phyloP scores from a whole-genome alignment of 805 yeast genomes.

The Kuraishia hungarica region DNA sequence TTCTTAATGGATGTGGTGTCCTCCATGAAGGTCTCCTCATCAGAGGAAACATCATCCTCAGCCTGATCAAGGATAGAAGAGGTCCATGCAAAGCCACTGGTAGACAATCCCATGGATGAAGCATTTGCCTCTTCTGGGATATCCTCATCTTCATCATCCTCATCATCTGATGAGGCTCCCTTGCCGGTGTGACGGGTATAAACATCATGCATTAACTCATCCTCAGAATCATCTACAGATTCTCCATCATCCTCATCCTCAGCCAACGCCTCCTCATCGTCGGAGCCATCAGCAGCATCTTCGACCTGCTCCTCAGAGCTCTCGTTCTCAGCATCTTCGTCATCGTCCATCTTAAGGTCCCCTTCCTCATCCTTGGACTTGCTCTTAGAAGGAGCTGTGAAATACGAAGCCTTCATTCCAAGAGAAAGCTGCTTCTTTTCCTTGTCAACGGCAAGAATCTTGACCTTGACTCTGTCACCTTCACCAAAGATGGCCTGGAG shows the following conservation, averaged over 20 bases:
- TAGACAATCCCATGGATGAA: slow-evolving; percentile 51
- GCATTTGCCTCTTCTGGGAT: slow-evolving; percentile 11
- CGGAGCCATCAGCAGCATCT: slow-evolving; percentile 9
- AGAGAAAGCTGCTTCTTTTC: slow-evolving; percentile 72
- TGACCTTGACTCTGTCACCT: slow-evolving; percentile 88
- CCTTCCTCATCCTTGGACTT: slow-evolving; percentile 20
- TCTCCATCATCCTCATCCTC: slow-evolving; percentile 18
- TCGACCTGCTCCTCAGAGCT: slow-evolving; percentile 15
- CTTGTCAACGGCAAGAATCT: slow-evolving; percentile 52
- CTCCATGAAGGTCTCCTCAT: slow-evolving; percentile 33
- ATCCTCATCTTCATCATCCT: slow-evolving; percentile 16
- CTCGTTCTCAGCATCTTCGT: slow-evolving; percentile 9
- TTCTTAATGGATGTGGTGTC: slow-evolving; percentile 36
- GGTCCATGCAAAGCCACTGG: slow-evolving; percentile 94
- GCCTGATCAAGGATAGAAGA: slow-evolving; percentile 83
- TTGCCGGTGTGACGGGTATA: slow-evolving; percentile 9
- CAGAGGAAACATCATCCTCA: slow-evolving; percentile 45
- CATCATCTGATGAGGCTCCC: slow-evolving; percentile 21
- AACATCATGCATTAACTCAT: slow-evolving; percentile 7
- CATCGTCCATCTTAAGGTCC: slow-evolving; percentile 21
- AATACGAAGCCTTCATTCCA: slow-evolving; percentile 94
- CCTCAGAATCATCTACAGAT: slow-evolving; percentile 7
- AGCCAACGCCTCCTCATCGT: slow-evolving; percentile 13
- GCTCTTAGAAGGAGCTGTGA: slow-evolving; percentile 23
- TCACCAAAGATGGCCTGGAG: slow-evolving; percentile 62